Conservation (phyloP, 1,139 yeast genomes). For the Blastobotrys proliferans region DNA sequence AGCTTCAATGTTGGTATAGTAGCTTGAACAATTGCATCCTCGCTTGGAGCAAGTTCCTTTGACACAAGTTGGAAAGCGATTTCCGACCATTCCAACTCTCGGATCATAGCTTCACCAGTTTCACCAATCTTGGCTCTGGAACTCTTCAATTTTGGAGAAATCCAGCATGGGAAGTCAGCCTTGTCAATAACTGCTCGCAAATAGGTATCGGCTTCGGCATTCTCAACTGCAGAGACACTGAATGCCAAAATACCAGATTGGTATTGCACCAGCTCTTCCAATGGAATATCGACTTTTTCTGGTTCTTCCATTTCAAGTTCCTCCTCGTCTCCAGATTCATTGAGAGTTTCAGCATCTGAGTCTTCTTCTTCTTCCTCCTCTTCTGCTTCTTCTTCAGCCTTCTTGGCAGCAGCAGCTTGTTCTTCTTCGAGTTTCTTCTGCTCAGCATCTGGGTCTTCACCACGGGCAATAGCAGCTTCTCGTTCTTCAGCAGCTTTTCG, state of each 20-base stretch:
- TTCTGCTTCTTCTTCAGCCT: conserved; percentile 16
- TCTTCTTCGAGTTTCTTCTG: conserved; percentile 26
- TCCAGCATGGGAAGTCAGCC: conserved; percentile 58
- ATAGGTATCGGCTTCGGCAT: conserved; percentile 49
- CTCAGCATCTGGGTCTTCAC: conserved; percentile 32
- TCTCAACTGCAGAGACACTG: conserved; percentile 48
- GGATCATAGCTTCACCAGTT: conserved; percentile 69
- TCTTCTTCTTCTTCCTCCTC: conserved; percentile 25
- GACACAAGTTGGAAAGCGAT: conserved; percentile 56
- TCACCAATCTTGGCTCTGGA: conserved; percentile 44
- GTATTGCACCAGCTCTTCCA: conserved; percentile 55
- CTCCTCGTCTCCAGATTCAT: conserved; percentile 29
- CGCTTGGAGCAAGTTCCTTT: conserved; percentile 46
- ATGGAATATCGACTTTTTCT: conserved; percentile 53
- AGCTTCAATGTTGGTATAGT: conserved; percentile 66
- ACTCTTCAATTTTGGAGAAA: conserved; percentile 46
- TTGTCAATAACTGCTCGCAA: conserved; percentile 76
- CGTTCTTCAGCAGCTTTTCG: conserved; percentile 29
- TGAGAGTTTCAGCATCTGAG: conserved; percentile 33
- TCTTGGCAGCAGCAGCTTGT: conserved; percentile 21
- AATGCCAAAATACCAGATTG: conserved; percentile 74
- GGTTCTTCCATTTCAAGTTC: conserved; percentile 35
- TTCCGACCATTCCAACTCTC: conserved; percentile 72
- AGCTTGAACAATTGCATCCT: conserved; percentile 59
- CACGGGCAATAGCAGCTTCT: conserved; percentile 28